phyloP scores from a whole-genome alignment of 495 filamentous ascomycete species.

The Neurospora intermedia region DNA sequence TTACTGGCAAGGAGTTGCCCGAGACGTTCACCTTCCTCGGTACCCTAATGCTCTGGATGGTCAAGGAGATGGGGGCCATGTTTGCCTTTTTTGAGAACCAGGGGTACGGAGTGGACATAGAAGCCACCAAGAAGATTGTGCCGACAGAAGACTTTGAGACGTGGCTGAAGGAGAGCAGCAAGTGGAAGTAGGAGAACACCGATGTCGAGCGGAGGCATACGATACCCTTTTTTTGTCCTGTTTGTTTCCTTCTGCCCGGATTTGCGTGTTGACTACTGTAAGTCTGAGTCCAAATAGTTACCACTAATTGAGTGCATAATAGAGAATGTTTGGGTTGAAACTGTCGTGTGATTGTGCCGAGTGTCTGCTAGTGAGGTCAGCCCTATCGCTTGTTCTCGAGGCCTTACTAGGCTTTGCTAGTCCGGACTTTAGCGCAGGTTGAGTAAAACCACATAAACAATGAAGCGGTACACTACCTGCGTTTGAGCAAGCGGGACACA shows the following conservation, averaged over 20 bases:
- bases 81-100: conserved; percentile 52
- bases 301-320: neutral
- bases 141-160: conserved; percentile 47
- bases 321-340: neutral
- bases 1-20: conserved; percentile 38
- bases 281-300: neutral
- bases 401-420: no score
- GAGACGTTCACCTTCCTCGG: conserved; percentile 36
- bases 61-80: conserved; percentile 50
- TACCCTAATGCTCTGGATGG: conserved; percentile 28
- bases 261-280: neutral
- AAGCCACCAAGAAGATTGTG: conserved; percentile 36
- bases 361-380: neutral
- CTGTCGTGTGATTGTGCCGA: neutral
- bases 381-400: no score
- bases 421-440: no score
- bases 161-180: conserved; percentile 51
- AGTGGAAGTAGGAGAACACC: conserved; percentile 5
- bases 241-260: neutral
- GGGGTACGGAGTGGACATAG: conserved; percentile 52
- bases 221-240: neutral
- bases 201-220: neutral
- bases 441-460: no score
- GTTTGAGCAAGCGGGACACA: neutral
- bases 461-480: neutral